Percentiles rank a stretch among this genome's conserved stretches.
Conservation (phyloP, 495 filamentous ascomycete genomes). For the Letharia lupina region DNA sequence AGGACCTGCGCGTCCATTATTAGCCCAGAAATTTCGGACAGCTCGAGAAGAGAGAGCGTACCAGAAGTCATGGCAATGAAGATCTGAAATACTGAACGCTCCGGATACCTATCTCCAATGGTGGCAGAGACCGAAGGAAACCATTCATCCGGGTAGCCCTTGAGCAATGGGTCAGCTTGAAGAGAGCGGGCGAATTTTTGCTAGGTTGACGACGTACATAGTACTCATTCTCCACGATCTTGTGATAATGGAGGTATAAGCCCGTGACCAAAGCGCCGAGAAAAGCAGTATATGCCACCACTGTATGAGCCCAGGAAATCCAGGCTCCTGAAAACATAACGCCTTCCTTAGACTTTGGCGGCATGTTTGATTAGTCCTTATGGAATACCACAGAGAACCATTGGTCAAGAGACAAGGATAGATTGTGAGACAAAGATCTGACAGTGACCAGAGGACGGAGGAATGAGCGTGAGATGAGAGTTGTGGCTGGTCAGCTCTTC, state of each 20-base stretch:
- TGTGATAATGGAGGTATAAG: slow-evolving; percentile 78
- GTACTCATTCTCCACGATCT: slow-evolving; percentile 97
- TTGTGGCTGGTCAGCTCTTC: not conserved
- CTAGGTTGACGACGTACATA: slow-evolving; percentile 45
- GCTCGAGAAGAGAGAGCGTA: slow-evolving; percentile 26
- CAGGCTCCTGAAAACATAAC: slow-evolving; percentile 80
- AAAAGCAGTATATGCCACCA: slow-evolving; percentile 81
- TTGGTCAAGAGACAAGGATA: not conserved
- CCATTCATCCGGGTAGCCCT: slow-evolving; percentile 94
- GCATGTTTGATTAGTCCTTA: slow-evolving; percentile 39
- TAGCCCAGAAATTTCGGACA: not conserved
- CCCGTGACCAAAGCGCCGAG: slow-evolving; percentile 83
- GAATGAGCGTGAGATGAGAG: not conserved
- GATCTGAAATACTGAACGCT: slow-evolving; percentile 90
- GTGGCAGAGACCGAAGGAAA: slow-evolving; percentile 97
- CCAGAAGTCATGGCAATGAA: slow-evolving; percentile 96
- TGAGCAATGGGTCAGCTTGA: slow-evolving; percentile 14
- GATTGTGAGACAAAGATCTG: not conserved
- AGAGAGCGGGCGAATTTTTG: not conserved
- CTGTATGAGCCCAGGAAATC: slow-evolving; percentile 83
- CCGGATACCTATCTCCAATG: slow-evolving; percentile 97
- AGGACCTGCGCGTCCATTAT: slow-evolving; percentile 48
- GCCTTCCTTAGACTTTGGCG: slow-evolving; percentile 82
- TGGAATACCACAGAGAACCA: not conserved
- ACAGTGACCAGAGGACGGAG: not conserved